phyloP scores from a whole-genome alignment of 75 land plant genomes.

The Isoetes taiwanensis region DNA sequence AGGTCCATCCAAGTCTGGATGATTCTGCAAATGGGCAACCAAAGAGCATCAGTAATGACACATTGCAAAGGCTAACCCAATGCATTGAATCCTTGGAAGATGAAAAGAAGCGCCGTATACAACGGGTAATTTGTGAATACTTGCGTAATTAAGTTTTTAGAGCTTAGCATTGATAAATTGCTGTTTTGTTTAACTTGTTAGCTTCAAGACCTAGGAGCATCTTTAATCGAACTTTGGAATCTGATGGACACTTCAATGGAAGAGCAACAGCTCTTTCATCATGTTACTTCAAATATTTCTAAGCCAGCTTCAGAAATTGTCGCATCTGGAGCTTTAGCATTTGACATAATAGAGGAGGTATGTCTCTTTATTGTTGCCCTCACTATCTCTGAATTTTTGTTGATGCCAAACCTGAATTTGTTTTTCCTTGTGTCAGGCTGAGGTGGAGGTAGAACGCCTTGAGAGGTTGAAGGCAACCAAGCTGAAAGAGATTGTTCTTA shows the following conservation, averaged over 20 bases:
- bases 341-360: constrained; percentile 85
- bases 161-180: too few species aligned
- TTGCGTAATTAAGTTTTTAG: too few species aligned
- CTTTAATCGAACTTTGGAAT: constrained; percentile 79
- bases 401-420: too few species aligned
- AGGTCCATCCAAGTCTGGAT: constrained; percentile 86
- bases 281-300: constrained; percentile 69
- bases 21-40: constrained; percentile 53
- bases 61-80: constrained; percentile 52
- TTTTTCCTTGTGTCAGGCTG: too few species aligned
- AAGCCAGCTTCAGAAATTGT: constrained; percentile 62
- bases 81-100: constrained; percentile 48
- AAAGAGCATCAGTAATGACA: constrained; percentile 91
- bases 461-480: not conserved
- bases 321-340: constrained; percentile 63
- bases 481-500: constrained; percentile 2
- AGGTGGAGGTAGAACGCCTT: not conserved
- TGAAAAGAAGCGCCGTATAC: constrained; percentile 66
- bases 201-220: constrained; percentile 75
- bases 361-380: too few species aligned
- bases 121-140: constrained; percentile 35
- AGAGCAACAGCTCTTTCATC: constrained; percentile 64
- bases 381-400: too few species aligned
- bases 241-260: constrained; percentile 78
- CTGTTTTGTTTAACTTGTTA: constrained; percentile 14